Percentiles rank a stretch among this genome's conserved stretches.
phyloP scores from a whole-genome alignment of 192 early-diverging fungal species.

The Coemansia furcata region DNA sequence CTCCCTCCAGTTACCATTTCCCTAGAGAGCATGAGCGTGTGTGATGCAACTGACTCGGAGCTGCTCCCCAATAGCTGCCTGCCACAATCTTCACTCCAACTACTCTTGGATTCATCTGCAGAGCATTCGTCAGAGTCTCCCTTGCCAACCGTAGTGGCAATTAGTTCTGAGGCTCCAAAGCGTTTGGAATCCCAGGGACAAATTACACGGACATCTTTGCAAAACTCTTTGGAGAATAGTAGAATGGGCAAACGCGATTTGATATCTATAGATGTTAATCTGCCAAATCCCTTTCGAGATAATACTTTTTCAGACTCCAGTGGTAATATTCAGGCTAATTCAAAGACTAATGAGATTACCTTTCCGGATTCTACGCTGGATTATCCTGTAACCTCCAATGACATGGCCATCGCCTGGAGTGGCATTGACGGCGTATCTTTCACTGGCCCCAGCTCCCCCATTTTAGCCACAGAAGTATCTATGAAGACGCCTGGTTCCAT shows the following conservation, averaged over 20 bases:
- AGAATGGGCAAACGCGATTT: background rate
- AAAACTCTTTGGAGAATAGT: background rate
- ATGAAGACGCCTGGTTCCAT: background rate
- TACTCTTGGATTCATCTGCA: background rate
- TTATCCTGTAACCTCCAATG: background rate
- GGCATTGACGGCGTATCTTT: slow-evolving; percentile 14
- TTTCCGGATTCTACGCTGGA: background rate
- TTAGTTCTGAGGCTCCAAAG: background rate
- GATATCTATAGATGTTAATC: background rate
- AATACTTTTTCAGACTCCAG: slow-evolving; percentile 4
- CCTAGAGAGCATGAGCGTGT: slow-evolving; percentile 13
- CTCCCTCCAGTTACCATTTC: slow-evolving; percentile 23
- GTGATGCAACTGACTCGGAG: slow-evolving; percentile 19
- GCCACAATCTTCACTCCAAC: background rate
- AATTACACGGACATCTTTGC: background rate
- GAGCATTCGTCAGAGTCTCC: background rate
- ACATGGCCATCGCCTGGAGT: slow-evolving; percentile 14
- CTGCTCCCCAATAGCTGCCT: slow-evolving; percentile 16
- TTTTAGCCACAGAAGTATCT: background rate
- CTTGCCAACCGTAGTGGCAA: background rate
- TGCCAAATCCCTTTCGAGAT: slow-evolving; percentile 6
- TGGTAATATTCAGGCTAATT: background rate
- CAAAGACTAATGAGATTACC: background rate
- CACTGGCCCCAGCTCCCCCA: background rate
- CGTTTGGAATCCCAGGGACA: background rate